These are phyloP conservation scores for Ascochyta clinopodiicola DNA, from an alignment of 2,329 filamentous ascomycete species.

Conservation along the genomic window DNA sequence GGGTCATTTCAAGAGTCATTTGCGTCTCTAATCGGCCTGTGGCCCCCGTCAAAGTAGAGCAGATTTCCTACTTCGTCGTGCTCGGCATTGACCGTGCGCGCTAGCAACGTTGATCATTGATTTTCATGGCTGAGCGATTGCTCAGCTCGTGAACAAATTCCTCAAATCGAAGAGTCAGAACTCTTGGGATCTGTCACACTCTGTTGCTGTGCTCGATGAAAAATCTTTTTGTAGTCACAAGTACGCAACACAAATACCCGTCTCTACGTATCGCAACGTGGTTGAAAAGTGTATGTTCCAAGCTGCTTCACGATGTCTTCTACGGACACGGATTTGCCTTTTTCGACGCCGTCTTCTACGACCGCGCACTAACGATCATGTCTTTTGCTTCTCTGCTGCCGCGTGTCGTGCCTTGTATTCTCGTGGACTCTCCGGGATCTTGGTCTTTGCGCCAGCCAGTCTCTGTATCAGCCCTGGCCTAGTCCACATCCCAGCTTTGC, in stretches of 20 bases:
- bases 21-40: slow-evolving; percentile 14
- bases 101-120: slow-evolving; percentile 15
- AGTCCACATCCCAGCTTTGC: slow-evolving; percentile 70
- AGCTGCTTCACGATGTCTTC: slow-evolving; percentile 5
- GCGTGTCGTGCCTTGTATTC: slow-evolving; percentile 77
- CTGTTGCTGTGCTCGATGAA: neutral
- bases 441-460: slow-evolving; percentile 57
- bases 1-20: slow-evolving; percentile 16
- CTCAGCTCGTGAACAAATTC: slow-evolving; percentile 9
- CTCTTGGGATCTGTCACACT: neutral
- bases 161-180: slow-evolving; percentile 19
- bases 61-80: slow-evolving; percentile 12
- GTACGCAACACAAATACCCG: neutral
- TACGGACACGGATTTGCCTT: neutral
- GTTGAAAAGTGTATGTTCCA: neutral
- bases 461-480: slow-evolving; percentile 49
- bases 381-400: slow-evolving; percentile 48
- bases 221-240: neutral
- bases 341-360: neutral
- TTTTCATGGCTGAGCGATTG: slow-evolving; percentile 10
- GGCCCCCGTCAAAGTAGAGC: slow-evolving; percentile 10
- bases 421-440: slow-evolving; percentile 77
- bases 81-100: slow-evolving; percentile 6
- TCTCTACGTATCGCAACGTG: neutral
- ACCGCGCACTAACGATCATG: slow-evolving; percentile 16